Percentiles rank a stretch among this genome's conserved stretches.
These are phyloP conservation scores for Barnettozyma sucrosica DNA, from an alignment of 805 yeast species.

Conservation along the genomic window DNA sequence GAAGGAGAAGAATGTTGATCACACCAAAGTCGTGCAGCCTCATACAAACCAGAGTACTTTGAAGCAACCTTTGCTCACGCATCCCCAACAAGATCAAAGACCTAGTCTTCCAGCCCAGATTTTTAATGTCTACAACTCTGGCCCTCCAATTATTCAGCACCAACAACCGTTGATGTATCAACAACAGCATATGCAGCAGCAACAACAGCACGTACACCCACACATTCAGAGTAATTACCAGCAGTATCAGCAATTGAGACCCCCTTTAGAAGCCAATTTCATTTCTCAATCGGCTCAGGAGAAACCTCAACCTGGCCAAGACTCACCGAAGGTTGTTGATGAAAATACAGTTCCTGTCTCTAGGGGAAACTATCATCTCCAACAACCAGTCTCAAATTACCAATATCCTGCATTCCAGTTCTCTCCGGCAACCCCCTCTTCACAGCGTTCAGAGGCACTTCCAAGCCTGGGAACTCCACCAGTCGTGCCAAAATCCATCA, in stretches of 20 bases:
- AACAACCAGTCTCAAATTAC: slow-evolving; percentile 1
- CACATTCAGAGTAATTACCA: background rate
- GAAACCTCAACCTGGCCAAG: background rate
- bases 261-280: background rate
- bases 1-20: background rate
- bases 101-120: background rate
- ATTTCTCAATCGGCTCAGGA: background rate
- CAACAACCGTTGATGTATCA: slow-evolving; percentile 8
- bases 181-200: slow-evolving; percentile 7
- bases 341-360: slow-evolving; percentile 7
- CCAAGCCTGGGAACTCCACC: slow-evolving; percentile 8
- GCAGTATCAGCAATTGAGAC: slow-evolving; percentile 7
- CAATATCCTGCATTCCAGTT: slow-evolving; percentile 9
- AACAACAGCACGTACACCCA: slow-evolving; percentile 7
- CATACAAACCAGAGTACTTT: background rate
- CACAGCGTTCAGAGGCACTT: slow-evolving; percentile 6
- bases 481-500: slow-evolving; percentile 2
- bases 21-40: background rate
- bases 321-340: background rate
- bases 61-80: slow-evolving; percentile 7
- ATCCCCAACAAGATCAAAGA: background rate
- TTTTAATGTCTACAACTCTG: slow-evolving; percentile 6
- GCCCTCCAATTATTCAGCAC: slow-evolving; percentile 5
- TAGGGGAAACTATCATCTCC: background rate
- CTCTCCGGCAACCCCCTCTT: slow-evolving; percentile 13